Percentiles rank a stretch among this genome's conserved stretches.
These are phyloP conservation scores for Corynespora cassiicola DNA, from an alignment of 2,329 filamentous ascomycete genomes.

Conservation along the genomic window DNA sequence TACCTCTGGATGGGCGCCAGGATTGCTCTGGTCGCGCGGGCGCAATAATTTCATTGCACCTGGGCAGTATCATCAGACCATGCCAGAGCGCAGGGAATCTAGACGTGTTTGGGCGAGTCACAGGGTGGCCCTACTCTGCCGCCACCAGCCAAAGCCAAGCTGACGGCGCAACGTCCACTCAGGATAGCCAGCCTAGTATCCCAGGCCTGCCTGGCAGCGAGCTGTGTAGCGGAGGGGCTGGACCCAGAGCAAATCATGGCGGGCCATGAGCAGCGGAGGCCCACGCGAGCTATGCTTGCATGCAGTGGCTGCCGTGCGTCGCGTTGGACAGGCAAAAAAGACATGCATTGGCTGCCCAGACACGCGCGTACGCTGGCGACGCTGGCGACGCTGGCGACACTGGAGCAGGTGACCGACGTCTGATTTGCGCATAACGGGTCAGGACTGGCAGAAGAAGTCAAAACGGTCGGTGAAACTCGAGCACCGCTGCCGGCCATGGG, in stretches of 20 bases:
- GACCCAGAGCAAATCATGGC: too few relatives aligned
- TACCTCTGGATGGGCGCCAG: constrained; percentile 20
- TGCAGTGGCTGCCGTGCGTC: constrained; percentile 2
- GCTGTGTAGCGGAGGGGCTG: too few relatives aligned
- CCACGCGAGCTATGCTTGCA: constrained; percentile 18
- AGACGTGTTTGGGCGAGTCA: constrained; percentile 28
- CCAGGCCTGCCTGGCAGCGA: too few relatives aligned
- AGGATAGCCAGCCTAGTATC: constrained; percentile 15
- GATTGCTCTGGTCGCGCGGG: constrained; percentile 21
- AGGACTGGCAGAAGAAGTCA: constrained; percentile 8
- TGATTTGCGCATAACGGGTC: constrained; percentile 1
- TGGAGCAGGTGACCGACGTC: too few relatives aligned
- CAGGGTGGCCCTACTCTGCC: constrained; percentile 28
- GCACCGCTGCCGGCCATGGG: constrained; percentile 18
- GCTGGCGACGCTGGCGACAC: too few relatives aligned
- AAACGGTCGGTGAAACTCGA: constrained; percentile 32
- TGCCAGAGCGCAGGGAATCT: constrained; percentile 27
- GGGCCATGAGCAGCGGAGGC: constrained; percentile 1
- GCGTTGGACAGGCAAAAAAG: constrained; percentile 1
- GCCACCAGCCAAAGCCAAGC: constrained; percentile 32
- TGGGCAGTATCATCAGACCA: too few relatives aligned
- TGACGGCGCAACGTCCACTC: constrained; percentile 35
- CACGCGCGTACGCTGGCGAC: too few relatives aligned
- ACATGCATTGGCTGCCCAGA: too few relatives aligned
- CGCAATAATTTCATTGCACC: constrained; percentile 25